Percentiles rank a stretch among this genome's conserved stretches.
These are phyloP conservation scores for Tothia fuscella DNA, from an alignment of 2,329 filamentous ascomycete genomes.

Conservation along the genomic window DNA sequence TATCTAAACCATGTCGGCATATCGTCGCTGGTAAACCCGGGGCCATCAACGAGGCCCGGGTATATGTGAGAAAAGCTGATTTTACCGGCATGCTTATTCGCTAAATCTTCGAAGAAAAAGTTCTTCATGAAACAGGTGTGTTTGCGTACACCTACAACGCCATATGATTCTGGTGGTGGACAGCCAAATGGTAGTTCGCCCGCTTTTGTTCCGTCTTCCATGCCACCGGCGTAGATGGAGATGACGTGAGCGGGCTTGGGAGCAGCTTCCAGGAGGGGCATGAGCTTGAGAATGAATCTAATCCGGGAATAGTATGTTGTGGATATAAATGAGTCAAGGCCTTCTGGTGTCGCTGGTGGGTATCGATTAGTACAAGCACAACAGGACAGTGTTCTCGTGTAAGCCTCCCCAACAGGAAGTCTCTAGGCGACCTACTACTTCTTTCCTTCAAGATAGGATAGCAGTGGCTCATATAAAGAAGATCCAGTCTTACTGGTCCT, in stretches of 20 bases:
- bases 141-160: slow-evolving; percentile 18
- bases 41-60: slow-evolving; percentile 24
- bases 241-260: slow-evolving; percentile 18
- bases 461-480: slow-evolving; percentile 23
- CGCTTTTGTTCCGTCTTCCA: slow-evolving; percentile 19
- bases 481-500: slow-evolving; percentile 21
- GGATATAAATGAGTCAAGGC: slow-evolving; percentile 18
- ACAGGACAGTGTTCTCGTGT: background rate
- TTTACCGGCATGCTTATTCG: slow-evolving; percentile 17
- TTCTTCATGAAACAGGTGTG: slow-evolving; percentile 23
- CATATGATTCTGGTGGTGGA: slow-evolving; percentile 16
- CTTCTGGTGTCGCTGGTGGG: slow-evolving; percentile 21
- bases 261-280: background rate
- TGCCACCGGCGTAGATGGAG: slow-evolving; percentile 23
- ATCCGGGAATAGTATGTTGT: slow-evolving; percentile 2
- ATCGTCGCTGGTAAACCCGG: slow-evolving; percentile 17
- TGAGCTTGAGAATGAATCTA: background rate
- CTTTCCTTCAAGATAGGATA: slow-evolving; percentile 16
- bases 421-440: slow-evolving; percentile 13
- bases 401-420: background rate
- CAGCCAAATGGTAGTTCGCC: slow-evolving; percentile 20
- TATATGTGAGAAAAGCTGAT: slow-evolving; percentile 21
- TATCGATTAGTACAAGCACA: background rate
- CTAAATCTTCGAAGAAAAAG: slow-evolving; percentile 22
- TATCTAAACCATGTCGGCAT: slow-evolving; percentile 22